Percentiles rank a stretch among this genome's conserved stretches.
phyloP scores from a whole-genome alignment of 352 stramenopile genomes.

The Pythium sp. region DNA sequence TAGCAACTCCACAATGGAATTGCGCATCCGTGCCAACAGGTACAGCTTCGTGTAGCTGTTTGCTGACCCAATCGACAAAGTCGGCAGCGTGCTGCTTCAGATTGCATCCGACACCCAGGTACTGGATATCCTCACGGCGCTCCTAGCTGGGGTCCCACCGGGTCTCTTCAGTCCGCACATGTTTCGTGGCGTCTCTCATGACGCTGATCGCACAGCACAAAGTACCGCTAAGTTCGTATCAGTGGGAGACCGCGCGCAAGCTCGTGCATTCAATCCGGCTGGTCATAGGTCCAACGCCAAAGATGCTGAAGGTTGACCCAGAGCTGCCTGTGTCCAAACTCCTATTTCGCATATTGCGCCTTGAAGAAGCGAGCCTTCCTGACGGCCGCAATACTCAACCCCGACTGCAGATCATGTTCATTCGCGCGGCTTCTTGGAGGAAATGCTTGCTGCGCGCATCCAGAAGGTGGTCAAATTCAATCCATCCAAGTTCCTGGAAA shows the following conservation, averaged over 20 bases:
- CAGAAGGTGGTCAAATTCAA: conserved; percentile 62
- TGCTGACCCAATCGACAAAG: conserved; percentile 38
- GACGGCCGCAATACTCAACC: background rate
- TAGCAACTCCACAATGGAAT: conserved; percentile 30
- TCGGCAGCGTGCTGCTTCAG: conserved; percentile 43
- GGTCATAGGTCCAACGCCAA: conserved; percentile 29
- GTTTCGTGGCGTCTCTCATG: conserved; percentile 56
- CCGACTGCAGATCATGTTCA: conserved; percentile 1
- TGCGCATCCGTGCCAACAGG: conserved; percentile 35
- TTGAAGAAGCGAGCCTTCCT: background rate
- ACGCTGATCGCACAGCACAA: conserved; percentile 30
- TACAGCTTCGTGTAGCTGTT: conserved; percentile 37
- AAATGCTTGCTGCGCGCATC: conserved; percentile 43
- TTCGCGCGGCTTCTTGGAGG: conserved; percentile 40
- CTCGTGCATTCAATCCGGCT: conserved; percentile 52
- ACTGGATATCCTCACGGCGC: conserved; percentile 58
- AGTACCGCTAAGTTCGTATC: conserved; percentile 37
- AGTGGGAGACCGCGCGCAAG: conserved; percentile 45
- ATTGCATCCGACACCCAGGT: conserved; percentile 59
- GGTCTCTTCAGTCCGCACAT: conserved; percentile 67
- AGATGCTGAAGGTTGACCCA: conserved; percentile 31
- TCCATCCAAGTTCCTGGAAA: conserved; percentile 29
- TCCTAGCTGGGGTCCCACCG: conserved; percentile 48
- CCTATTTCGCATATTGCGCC: conserved; percentile 53
- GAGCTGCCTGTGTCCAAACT: conserved; percentile 53